Evolutionary conservation across 495 filamentous ascomycete species (phyloP).

Genomic region (Lasiosphaeris hirsuta): DNA sequence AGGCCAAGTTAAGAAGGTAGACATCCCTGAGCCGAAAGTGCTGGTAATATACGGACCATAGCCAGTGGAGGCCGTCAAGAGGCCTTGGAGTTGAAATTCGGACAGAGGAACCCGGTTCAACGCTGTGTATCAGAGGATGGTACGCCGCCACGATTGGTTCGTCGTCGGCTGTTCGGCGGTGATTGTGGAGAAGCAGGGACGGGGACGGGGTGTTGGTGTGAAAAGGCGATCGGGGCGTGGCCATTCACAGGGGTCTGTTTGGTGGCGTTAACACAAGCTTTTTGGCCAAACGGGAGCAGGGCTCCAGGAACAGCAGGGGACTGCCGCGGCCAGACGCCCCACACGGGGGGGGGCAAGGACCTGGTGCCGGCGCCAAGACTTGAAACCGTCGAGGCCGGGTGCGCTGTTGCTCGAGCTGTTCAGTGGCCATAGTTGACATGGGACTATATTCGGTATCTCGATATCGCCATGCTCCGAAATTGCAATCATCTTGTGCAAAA

Average conservation of each 20-base stretch:
- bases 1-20: no score
- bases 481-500: no score
- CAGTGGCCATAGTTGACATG: no score
- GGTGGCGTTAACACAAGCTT: constrained; percentile 8
- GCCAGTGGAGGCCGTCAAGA: no score
- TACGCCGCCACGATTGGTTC: no score
- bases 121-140: no score
- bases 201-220: background rate
- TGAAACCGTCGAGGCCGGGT: constrained; percentile 3
- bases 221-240: background rate
- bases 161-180: background rate
- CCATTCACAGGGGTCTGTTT: background rate
- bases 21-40: no score
- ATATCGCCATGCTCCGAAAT: no score
- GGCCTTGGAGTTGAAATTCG: no score
- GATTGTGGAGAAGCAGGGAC: background rate
- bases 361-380: constrained; percentile 5
- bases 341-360: background rate
- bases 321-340: constrained; percentile 1
- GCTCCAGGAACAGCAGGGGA: background rate
- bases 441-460: no score
- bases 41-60: no score
- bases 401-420: background rate
- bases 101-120: no score
- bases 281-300: background rate